Base-by-base conservation (phyloP, 176 grass and related monocot species). In the Hordeum marinum region DNA sequence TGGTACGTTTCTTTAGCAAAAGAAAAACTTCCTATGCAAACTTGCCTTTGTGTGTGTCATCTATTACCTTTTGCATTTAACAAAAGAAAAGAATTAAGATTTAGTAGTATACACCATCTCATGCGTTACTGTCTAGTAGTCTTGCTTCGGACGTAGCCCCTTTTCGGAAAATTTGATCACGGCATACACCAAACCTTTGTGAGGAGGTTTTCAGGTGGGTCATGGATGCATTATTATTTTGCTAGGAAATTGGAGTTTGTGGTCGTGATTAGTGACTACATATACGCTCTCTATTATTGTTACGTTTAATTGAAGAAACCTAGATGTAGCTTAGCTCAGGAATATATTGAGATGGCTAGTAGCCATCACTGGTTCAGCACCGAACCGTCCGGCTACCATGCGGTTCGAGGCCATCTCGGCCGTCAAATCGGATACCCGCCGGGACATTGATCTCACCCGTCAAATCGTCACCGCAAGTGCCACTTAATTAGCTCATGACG, bases 291-390 rank as follows among this genome's bases (percentile, higher is more conserved):
- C 52, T 80, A 91, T 87, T 81, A 81, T 81, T 77, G 76, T 84
- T 82, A 25, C 89, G 80, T 91, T 87, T 91, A 81, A 55, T 68
- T 45, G 57, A 91, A 87, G 89, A 77, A 90, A 87, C 25, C 75
- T 45, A 41, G n/a, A 74, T 32, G 32, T 29, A 32, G 7, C 42
- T 21, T 57, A 9, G 52, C 18, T 57, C 52, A 57, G 52, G 18
- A 57, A 57, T 57, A 57, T 9, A 57, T 57, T 57, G 71, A 77
- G 88, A 82, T 85, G 4, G 46, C 71, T 70, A 63, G 83, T 89
- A 81, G 83, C 76, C 76, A 89, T 52, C 80, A 46, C 72, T n/a
- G 18, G 80, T 23, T 87, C 70, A 18, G 25, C 24, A 24, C 11
- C 11, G 40, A 61, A 65, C 46, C 68, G 68, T 39, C 68, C 68